These are phyloP conservation scores for Podaxis pistillaris DNA, from an alignment of 768 basidiomycete genomes.

Conservation along the genomic window DNA sequence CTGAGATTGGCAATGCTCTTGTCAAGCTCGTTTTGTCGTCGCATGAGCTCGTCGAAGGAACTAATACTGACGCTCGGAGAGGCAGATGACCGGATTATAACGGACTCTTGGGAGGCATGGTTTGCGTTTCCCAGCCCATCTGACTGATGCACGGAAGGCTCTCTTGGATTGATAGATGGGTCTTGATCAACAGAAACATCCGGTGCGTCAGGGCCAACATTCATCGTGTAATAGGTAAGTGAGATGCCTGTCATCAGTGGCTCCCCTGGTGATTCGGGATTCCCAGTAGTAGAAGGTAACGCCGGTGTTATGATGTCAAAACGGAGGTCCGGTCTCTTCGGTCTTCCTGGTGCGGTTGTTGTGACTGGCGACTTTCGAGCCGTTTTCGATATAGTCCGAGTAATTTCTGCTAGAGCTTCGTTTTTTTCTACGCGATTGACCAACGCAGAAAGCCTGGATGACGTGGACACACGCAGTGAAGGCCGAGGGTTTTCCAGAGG, in stretches of 20 bases:
- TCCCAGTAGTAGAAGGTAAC: not conserved
- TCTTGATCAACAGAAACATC: conserved; percentile 1
- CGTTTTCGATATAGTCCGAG: conserved; percentile 3
- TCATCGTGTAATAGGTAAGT: conserved; percentile 27
- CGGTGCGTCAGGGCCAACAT: conserved; percentile 13
- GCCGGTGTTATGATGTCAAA: conserved; percentile 10
- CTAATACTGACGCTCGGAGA: conserved; percentile 27
- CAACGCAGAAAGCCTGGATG: conserved; percentile 9
- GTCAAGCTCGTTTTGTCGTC: conserved; percentile 64
- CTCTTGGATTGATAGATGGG: conserved; percentile 18
- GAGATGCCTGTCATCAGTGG: conserved; percentile 21
- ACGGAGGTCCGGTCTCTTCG: conserved; percentile 9
- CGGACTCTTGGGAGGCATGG: conserved; percentile 10
- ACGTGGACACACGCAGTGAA: not conserved
- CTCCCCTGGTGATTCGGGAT: not conserved
- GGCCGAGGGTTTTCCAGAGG: not conserved
- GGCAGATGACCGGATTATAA: conserved; percentile 15
- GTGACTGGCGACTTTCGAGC: not conserved
- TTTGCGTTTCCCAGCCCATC: conserved; percentile 30
- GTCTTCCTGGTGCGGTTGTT: not conserved
- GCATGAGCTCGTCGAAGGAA: conserved; percentile 52
- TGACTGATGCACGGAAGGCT: conserved; percentile 44
- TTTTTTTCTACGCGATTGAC: conserved; percentile 5
- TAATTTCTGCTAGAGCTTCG: conserved; percentile 1
- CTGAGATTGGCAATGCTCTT: conserved; percentile 59